phyloP scores from a whole-genome alignment of 495 filamentous ascomycete species.

The Aspergillus sclerotioniger region DNA sequence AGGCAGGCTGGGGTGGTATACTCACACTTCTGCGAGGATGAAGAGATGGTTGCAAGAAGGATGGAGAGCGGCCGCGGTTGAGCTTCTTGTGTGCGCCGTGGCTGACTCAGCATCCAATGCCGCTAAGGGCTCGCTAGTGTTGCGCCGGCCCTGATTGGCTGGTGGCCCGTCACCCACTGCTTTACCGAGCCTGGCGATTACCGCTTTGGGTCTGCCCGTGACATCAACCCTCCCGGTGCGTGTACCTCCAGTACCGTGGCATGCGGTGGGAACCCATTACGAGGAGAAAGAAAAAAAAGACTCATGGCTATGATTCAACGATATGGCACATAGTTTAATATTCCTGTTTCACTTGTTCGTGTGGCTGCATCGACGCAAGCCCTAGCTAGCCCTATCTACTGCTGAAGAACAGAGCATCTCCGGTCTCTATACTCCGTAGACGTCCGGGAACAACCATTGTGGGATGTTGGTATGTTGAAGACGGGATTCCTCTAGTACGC shows the following conservation, averaged over 20 bases:
- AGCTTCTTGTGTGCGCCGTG: constrained; percentile 46
- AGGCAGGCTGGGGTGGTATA: constrained; percentile 16
- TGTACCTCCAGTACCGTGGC: constrained; percentile 1
- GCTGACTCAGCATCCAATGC: constrained; percentile 44
- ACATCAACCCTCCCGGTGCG: constrained; percentile 6
- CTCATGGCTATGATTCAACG: background rate
- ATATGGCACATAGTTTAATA: background rate
- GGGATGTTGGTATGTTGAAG: background rate
- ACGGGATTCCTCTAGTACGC: constrained; percentile 23
- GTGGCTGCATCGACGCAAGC: background rate
- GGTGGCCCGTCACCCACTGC: background rate
- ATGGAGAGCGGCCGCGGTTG: constrained; percentile 34
- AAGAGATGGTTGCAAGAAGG: constrained; percentile 52
- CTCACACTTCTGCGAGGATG: constrained; percentile 55
- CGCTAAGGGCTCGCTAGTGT: constrained; percentile 41
- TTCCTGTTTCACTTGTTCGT: background rate
- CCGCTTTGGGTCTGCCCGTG: background rate
- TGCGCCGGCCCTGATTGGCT: constrained; percentile 19
- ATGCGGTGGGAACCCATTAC: constrained; percentile 3
- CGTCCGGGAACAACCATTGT: too few relatives aligned
- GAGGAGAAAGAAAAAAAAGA: background rate
- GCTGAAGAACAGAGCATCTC: background rate
- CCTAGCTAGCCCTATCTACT: constrained; percentile 14
- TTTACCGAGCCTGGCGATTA: constrained; percentile 25
- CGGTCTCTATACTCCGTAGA: too few relatives aligned